phyloP scores from a whole-genome alignment of 2,329 filamentous ascomycete genomes.

The Epichloe baconii region DNA sequence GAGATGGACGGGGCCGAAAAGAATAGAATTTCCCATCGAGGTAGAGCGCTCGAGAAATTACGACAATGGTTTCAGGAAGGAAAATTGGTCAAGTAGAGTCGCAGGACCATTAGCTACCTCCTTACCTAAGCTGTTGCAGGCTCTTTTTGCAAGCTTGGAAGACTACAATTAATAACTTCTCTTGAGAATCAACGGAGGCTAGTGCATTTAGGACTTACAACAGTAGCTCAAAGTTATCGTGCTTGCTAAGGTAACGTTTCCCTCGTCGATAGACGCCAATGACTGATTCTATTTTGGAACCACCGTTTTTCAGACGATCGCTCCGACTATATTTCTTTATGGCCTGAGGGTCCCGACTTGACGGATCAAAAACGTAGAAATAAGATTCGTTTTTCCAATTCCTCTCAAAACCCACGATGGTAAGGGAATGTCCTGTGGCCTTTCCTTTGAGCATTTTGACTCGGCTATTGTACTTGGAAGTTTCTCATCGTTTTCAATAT shows the following conservation, averaged over 20 bases:
- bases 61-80: constrained; percentile 54
- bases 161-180: background rate
- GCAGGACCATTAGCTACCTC: background rate
- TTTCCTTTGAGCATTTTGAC: background rate
- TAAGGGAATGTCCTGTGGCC: constrained; percentile 65
- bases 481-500: background rate
- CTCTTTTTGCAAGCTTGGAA: background rate
- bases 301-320: constrained; percentile 28
- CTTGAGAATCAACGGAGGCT: background rate
- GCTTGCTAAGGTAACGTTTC: constrained; percentile 51
- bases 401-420: constrained; percentile 73
- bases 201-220: constrained; percentile 35
- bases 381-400: constrained; percentile 49
- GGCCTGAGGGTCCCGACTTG: constrained; percentile 55
- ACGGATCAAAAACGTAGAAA: constrained; percentile 79
- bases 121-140: background rate
- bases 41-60: constrained; percentile 75
- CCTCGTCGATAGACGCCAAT: constrained; percentile 65
- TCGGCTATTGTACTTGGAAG: background rate
- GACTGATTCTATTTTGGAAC: constrained; percentile 26
- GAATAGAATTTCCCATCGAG: constrained; percentile 88
- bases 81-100: background rate
- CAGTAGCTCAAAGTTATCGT: constrained; percentile 67
- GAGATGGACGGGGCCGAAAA: constrained; percentile 85
- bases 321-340: constrained; percentile 46